Base-by-base conservation (phyloP, 805 yeast genomes). In the Yarrowia yakushimensis region DNA sequence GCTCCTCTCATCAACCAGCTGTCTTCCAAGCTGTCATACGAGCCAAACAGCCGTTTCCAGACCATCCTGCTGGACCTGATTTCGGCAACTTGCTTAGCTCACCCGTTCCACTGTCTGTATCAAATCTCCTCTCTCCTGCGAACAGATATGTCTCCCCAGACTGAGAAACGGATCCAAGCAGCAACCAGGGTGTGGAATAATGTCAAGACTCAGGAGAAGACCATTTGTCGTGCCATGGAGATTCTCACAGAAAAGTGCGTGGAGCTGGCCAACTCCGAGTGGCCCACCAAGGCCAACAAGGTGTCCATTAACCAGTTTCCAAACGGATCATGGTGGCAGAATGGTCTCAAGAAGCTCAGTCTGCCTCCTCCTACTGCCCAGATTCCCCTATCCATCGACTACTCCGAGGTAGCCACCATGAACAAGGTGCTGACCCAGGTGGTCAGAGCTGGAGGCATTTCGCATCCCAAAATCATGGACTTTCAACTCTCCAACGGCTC, bases 1-100 rank as follows among this genome's bases (percentile, higher is more conserved):
- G 77, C 89, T 5, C 82, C 90, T 0, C 92, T 97, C 97, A 78
- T 86, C 36, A 85, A 87, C 64, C 98, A 92, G 70, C 78, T 92
- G 46, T 78, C 88, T 2, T 89, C 97, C 0, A 77, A 94, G 62
- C 69, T 92, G 15, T 74, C 82, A 0, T 72, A 71, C 33, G 87
- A 82, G 6, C 87, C 82, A 10, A 60, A 67, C 0, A 70, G 79
- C 0, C 69, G 68, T 0, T 91, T 90, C 67, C 96, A 89, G 68
- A 69, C 65, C 1, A 69, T 80, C 1, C 71, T 91, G 22, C 79
- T 79, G 34, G 67, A 70, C 1, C 71, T 88, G 15, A 72, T 89
- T 34, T 65, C 74, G 12, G 69, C 77, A 11, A 69, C 87, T 12
- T 79, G 86, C 60, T 67, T 66, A 10, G 79, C 78, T 28, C 87